Base-by-base conservation (phyloP, 2,329 filamentous ascomycete genomes). In the Intubia oerlemansii region DNA sequence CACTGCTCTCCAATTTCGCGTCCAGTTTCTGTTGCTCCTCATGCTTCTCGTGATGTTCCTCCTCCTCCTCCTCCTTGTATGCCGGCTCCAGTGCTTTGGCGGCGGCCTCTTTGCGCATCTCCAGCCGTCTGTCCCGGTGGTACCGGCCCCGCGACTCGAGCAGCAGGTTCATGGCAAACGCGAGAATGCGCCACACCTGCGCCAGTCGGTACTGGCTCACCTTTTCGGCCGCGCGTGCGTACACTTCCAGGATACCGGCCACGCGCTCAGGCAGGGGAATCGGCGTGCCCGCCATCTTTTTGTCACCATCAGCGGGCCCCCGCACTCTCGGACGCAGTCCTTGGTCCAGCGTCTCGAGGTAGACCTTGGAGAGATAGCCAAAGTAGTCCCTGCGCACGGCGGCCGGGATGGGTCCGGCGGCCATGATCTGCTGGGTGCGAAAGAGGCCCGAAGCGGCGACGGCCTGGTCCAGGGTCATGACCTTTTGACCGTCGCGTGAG, bases 151-250 rank as follows among this genome's bases (percentile, higher is more conserved):
- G 54, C 17, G 57, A 53, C 11, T 49, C 50, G 2, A 74, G 50
- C 1, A 74, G 49, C 10, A 69, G 44, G 13, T 52, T 48, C 37
- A 68, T 57, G 8, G 59, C 60, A 39, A 63, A 70, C 1, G 59
- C 57, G 13, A 74, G 41, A 10, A 72, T 54, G 17, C 66, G 59
- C 68, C 68, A 74, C 1, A 66, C 69, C 41, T 74, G 68, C 5
- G 68, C 64, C 1, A 74, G 51, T 1, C 68, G 57, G 40, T 64
- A 73, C 27, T 65, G 52, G 18, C 56, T 58, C 13, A 61, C 57
- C 4, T 48, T 50, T 37, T 72, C 65, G 2, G 68, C 63, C n/a
- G 62, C 58, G 15, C 46, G 50, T 3, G 66, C 66, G 39, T 62
- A 74, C 20, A 56, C 49, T 35, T 69, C 61, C 34, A 71, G 49